Conservation (phyloP, 441 rosid genomes). For the Adansonia gregorii region DNA sequence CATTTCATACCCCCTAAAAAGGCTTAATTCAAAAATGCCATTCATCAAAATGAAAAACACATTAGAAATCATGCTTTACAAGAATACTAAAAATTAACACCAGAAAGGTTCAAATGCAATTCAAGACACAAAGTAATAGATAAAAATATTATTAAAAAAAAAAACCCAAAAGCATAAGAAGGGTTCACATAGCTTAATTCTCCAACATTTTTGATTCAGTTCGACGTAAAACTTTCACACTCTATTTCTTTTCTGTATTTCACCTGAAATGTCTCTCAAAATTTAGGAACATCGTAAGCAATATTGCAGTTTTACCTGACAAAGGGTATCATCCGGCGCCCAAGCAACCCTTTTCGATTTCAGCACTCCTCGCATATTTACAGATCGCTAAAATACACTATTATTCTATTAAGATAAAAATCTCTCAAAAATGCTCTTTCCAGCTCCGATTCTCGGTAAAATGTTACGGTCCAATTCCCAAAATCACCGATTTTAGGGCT, state of each 20-base stretch:
- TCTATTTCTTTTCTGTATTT: neutral
- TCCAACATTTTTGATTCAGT: conserved; percentile 3
- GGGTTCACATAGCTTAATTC: conserved; percentile 20
- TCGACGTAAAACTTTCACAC: neutral
- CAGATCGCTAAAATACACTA: conserved; percentile 38
- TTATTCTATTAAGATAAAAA: neutral
- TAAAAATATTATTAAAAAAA: neutral
- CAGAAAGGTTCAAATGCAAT: neutral
- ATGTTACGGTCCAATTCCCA: conserved; percentile 23
- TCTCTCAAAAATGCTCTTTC: conserved; percentile 24
- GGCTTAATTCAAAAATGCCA: neutral
- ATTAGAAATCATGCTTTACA: neutral
- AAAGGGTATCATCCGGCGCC: conserved; percentile 92
- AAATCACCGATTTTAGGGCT: conserved; percentile 22
- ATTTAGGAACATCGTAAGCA: conserved; percentile 18
- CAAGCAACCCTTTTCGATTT: conserved; percentile 88
- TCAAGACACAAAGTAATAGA: neutral
- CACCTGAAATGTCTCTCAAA: conserved; percentile 19
- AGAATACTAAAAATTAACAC: neutral
- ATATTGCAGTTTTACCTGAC: conserved; percentile 74
- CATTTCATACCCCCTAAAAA: neutral
- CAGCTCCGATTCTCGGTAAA: conserved; percentile 40
- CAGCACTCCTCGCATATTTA: conserved; percentile 74
- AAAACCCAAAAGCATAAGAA: neutral
- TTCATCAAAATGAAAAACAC: conserved; percentile 7